Base-by-base conservation (phyloP, 164 flowering plant genomes). In the Piper longum region DNA sequence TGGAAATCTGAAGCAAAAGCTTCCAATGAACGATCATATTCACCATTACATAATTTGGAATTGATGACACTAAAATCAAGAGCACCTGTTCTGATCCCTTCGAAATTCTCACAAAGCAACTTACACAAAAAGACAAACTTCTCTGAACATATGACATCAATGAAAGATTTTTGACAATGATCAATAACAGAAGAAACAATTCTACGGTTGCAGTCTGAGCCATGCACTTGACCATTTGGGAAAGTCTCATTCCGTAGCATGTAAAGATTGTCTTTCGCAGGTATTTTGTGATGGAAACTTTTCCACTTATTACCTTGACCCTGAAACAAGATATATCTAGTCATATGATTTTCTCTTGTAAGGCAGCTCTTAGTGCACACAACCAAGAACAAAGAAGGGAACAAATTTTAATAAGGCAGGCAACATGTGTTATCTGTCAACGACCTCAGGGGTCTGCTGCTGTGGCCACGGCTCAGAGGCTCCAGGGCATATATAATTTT, bases 1-100 rank as follows among this genome's bases (percentile, higher is more conserved):
- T 83, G 83, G 57, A 89, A 61, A 75, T 91, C 98, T 3, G 78
- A 54, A 17, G 67, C 70, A 73, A 91, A 89, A 64, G 77, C 91
- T 62, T n/a, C 59, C 41, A 92, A 89, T 57, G 84, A 78, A 60
- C 43, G 67, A 69, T 79, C 92, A 75, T 91, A 91, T 48, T 74
- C 73, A 64, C 86, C 87, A 36, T 82, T 83, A 75, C 73, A 79
- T 78, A 89, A 79, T 79, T 83, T 81, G 43, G 77, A 74, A 71
- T 82, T 63, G 65, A 91, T 79, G 43, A 71, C 56, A 67, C 66
- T 70, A 56, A 81, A 74, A 69, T 82, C 81, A 56, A 85, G 63
- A 64, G 87, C 42, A 43, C 61, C 86, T 62, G 73, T 65, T 69
- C 81, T 91, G 67, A 76, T 66, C 52, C 85, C 95, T 66, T 76